Base-by-base conservation (phyloP, 306 rosid species). In the Nissolia schottii region DNA sequence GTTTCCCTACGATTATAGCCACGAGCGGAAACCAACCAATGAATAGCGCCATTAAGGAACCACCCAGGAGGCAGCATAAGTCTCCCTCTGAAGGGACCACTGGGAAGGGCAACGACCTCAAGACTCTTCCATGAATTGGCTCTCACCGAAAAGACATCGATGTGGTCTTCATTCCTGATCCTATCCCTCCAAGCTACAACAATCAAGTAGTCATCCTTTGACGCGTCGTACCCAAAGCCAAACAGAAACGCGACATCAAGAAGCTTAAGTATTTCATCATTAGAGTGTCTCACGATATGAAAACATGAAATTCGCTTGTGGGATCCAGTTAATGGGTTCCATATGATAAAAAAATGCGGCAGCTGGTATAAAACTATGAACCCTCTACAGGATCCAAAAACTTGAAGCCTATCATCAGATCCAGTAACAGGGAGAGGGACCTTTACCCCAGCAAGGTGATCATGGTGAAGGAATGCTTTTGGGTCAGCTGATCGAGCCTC, bases 201-300 rank as follows among this genome's bases (percentile, higher is more conserved):
- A 14, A 72, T 35, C 34, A 72, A 29, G 14, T 43, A 72, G 18
- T 72, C 77, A 59, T 72, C 18, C 0, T 14, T 48, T 20, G 51
- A 74, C 0, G 29, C 7, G 5, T 64, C 73, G 16, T 64, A 53
- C 3, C 72, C 73, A 25, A 72, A 72, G 23, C 77, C 69, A 72
- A 7, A 23, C 0, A 22, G 23, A 48, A 13, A 10, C 1, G 11
- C 0, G 0, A 2, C 13, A 10, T 0, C 6, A 1, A 1, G 1
- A 41, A 4, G 1, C 18, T 1, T 41, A 3, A 41, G n/a, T 0
- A 4, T 12, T 41, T 13, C n/a, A n/a, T n/a, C n/a, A n/a, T n/a
- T n/a, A n/a, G n/a, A n/a, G n/a, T 5, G n/a, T n/a, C n/a, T 2
- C 7, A n/a, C 24, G 4, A 50, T 3, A 50, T 1, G 7, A 23